A percentile compares a stretch with the other conserved stretches of the same genome.
These are phyloP conservation scores for Eustoma russellianum DNA, from an alignment of 257 asterid genomes.

Conservation along the genomic window DNA sequence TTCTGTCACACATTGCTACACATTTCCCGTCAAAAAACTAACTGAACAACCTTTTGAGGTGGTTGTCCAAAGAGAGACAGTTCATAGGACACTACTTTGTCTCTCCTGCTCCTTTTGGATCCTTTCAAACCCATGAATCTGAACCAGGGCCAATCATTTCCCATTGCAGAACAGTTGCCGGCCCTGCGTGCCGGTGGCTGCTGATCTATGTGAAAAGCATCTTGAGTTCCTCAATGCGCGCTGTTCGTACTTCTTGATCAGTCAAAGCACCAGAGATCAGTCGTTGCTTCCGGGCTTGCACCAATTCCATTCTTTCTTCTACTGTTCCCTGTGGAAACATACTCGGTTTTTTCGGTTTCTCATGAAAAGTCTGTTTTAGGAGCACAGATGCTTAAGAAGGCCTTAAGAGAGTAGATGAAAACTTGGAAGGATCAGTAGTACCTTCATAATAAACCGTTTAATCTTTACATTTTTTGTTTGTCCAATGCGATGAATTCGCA, in stretches of 20 bases:
- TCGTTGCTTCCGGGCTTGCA: constrained; percentile 87
- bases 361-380: no score
- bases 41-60: no score
- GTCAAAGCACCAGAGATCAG: constrained; percentile 95
- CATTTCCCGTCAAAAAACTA: no score
- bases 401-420: no score
- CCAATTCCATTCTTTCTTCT: constrained; percentile 97
- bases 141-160: neutral
- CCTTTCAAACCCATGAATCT: neutral
- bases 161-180: no score
- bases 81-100: no score
- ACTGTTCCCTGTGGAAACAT: constrained; percentile 58
- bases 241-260: constrained; percentile 90
- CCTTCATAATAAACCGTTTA: constrained; percentile 83
- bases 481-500: constrained; percentile 99
- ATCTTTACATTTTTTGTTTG: constrained; percentile 71
- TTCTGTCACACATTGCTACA: no score
- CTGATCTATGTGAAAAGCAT: constrained; percentile 75
- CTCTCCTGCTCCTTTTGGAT: no score
- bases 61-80: no score
- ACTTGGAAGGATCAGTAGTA: constrained; percentile 7
- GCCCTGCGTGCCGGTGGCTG: no score
- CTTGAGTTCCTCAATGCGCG: constrained; percentile 87
- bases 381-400: no score
- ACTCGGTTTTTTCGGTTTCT: no score